Evolutionary conservation across 2,329 filamentous ascomycete species (phyloP).

Genomic region (Cercospora sesami): DNA sequence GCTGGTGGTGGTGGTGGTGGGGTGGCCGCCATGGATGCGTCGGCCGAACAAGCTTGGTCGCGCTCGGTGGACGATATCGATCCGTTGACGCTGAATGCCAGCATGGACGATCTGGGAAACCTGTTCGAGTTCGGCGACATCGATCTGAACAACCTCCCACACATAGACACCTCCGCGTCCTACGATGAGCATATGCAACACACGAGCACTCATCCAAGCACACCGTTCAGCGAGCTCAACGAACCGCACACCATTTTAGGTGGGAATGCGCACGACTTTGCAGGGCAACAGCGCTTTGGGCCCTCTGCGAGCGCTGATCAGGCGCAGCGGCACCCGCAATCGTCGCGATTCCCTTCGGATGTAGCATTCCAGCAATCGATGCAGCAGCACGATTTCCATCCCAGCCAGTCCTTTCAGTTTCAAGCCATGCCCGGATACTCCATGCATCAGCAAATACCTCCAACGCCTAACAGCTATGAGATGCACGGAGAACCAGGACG

Average conservation of each 20-base stretch:
- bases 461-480: conserved; percentile 78
- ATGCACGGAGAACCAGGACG: conserved; percentile 61
- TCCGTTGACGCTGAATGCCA: conserved; percentile 25
- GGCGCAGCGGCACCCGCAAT: conserved; percentile 19
- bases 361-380: conserved; percentile 33
- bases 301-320: conserved; percentile 25
- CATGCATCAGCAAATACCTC: conserved; percentile 62
- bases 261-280: conserved; percentile 37
- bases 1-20: neutral
- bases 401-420: conserved; percentile 39
- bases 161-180: conserved; percentile 24
- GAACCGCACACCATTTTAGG: conserved; percentile 26
- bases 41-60: conserved; percentile 41
- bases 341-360: conserved; percentile 26
- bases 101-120: conserved; percentile 47
- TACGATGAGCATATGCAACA: conserved; percentile 32
- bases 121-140: conserved; percentile 46
- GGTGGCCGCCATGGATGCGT: conserved; percentile 30
- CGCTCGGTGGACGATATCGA: conserved; percentile 43
- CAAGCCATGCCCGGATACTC: conserved; percentile 48
- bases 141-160: conserved; percentile 35
- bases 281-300: conserved; percentile 31
- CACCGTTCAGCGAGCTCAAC: conserved; percentile 35
- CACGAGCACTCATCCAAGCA: conserved; percentile 32
- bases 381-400: conserved; percentile 29